A percentile compares a stretch with the other conserved stretches of the same genome.
Conservation (phyloP, 768 basidiomycete genomes). For the Tulasnella sp. region DNA sequence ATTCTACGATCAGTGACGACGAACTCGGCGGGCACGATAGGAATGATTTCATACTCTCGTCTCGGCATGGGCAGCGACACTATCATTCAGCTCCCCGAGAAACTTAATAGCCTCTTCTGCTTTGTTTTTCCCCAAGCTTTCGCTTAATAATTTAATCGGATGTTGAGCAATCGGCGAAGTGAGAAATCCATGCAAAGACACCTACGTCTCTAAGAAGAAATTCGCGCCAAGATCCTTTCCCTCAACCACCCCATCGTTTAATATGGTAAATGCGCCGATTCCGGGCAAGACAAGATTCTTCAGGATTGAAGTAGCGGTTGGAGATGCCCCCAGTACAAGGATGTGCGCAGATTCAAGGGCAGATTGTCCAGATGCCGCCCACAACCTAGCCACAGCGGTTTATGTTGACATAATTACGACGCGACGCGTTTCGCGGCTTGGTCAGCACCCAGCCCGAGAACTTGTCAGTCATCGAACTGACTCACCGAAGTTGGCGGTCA, state of each 20-base stretch:
- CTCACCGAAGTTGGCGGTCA: slow-evolving; percentile 87
- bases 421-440: not conserved
- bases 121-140: slow-evolving; percentile 71
- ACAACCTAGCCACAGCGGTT: slow-evolving; percentile 48
- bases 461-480: not conserved
- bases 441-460: not conserved
- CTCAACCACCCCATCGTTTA: slow-evolving; percentile 55
- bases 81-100: slow-evolving; percentile 79
- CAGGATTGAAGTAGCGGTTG: slow-evolving; percentile 79
- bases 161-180: not conserved
- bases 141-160: slow-evolving; percentile 7
- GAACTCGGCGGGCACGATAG: not conserved
- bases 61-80: slow-evolving; percentile 65
- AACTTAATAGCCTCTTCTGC: slow-evolving; percentile 72
- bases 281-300: slow-evolving; percentile 96
- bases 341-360: slow-evolving; percentile 80
- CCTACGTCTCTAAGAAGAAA: slow-evolving; percentile 61
- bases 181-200: not conserved
- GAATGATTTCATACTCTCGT: slow-evolving; percentile 33
- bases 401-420: not conserved
- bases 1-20: not conserved
- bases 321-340: slow-evolving; percentile 70
- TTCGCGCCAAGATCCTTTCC: slow-evolving; percentile 86
- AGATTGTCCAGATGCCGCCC: slow-evolving; percentile 86
- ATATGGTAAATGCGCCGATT: slow-evolving; percentile 89